phyloP scores from a whole-genome alignment of 192 early-diverging fungal genomes.

The Mortierella antarctica region DNA sequence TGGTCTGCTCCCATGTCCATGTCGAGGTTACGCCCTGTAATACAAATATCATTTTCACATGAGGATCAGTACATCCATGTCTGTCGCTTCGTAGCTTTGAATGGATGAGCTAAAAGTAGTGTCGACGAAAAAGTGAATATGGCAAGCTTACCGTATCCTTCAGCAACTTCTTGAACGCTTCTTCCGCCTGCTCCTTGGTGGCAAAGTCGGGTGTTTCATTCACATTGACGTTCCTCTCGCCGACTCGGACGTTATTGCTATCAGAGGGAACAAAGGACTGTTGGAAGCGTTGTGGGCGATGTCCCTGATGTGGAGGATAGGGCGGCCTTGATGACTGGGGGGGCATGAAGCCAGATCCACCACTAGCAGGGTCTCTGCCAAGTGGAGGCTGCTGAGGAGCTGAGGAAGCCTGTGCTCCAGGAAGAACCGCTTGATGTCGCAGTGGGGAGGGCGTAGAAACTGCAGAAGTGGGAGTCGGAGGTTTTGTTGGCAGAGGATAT shows the following conservation, averaged over 20 bases:
- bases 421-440: constrained; percentile 16
- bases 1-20: constrained; percentile 95
- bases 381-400: constrained; percentile 1
- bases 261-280: constrained; percentile 32
- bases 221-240: not conserved
- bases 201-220: constrained; percentile 66
- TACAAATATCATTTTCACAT: not conserved
- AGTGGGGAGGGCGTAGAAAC: constrained; percentile 39
- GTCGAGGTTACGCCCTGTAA: constrained; percentile 77
- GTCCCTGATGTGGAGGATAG: constrained; percentile 17
- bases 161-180: constrained; percentile 81
- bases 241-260: not conserved
- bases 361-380: too few relatives aligned
- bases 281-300: constrained; percentile 42
- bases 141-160: constrained; percentile 65
- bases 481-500: constrained; percentile 1
- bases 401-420: constrained; percentile 10
- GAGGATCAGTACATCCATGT: not conserved
- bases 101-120: not conserved
- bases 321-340: constrained; percentile 1
- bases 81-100: not conserved
- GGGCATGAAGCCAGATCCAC: too few relatives aligned
- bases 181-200: constrained; percentile 84
- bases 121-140: too few relatives aligned
- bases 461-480: constrained; percentile 14